Evolutionary conservation across 2,329 filamentous ascomycete genomes (phyloP).

Genomic region (Hypoxylon sp.): DNA sequence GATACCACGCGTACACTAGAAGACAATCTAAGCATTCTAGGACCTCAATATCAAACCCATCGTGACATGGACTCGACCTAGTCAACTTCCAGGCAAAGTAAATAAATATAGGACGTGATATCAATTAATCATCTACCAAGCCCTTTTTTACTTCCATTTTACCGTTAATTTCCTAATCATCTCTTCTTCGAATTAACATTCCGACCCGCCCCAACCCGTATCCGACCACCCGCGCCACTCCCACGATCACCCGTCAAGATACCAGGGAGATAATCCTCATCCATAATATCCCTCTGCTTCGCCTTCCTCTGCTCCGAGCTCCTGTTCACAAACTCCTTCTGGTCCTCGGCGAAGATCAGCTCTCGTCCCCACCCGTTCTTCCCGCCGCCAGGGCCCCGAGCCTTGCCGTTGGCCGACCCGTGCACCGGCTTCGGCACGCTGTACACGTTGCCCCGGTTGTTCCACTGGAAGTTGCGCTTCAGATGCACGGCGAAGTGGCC

Average conservation of each 20-base stretch:
- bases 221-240: constrained; percentile 67
- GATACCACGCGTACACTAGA: constrained; percentile 1
- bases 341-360: constrained; percentile 89
- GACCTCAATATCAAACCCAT: not conserved
- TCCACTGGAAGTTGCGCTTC: constrained; percentile 96
- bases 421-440: constrained; percentile 90
- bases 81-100: too few relatives aligned
- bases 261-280: constrained; percentile 88
- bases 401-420: constrained; percentile 81
- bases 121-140: constrained; percentile 12
- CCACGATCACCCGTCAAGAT: constrained; percentile 83
- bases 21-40: not conserved
- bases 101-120: constrained; percentile 34
- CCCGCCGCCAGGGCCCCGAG: constrained; percentile 72
- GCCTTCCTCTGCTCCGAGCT: constrained; percentile 69
- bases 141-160: not conserved
- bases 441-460: constrained; percentile 89
- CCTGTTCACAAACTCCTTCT: constrained; percentile 85
- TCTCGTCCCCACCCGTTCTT: constrained; percentile 87
- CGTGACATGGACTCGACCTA: not conserved
- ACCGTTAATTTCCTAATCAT: constrained; percentile 41
- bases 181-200: constrained; percentile 83
- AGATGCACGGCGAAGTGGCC: constrained; percentile 87
- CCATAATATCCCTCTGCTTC: constrained; percentile 86
- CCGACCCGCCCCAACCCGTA: constrained; percentile 84